Evolutionary conservation across 1,284 basidiomycete genomes (phyloP), one percentile per base, ranked within the genome.

Genomic region (Puccinia sorghi): DNA sequence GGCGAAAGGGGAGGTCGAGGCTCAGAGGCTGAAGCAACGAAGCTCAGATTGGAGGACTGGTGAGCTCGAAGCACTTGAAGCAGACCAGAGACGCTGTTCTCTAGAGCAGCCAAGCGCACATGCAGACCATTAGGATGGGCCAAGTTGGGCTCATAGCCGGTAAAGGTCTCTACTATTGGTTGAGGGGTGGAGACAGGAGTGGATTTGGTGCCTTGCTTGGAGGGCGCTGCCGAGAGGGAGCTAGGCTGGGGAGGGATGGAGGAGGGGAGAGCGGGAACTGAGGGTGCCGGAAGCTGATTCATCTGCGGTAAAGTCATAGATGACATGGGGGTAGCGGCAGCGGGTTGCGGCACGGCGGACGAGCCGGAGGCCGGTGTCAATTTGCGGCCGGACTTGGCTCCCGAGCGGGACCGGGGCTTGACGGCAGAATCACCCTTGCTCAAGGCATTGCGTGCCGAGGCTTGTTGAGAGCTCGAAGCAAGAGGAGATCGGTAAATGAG

Each of bases 401-500:
- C 64, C 9, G 63, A 48, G 54, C 74, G 74, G 27, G 74, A 50
- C 13, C 74, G 74, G 52, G 74, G 52, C 25, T 77, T 77, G 41
- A 32, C 17, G n/a, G n/a, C n/a, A 41, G 76, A 17, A 1, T 61
- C 54, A 3, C 12, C 52, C 41, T 61, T 78, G n/a, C 32, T 64
- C 43, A 37, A 27, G n/a, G 76, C 43, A 52, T 78, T 71, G 27
- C 67, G 66, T 27, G 76, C 76, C 4, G 67, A 78, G 15, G 76
- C 76, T 37, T 78, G 76, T 43, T 70, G 67, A 20, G 76, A 78
- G 67, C 54, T 70, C 11, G 76, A 78, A 27, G 76, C 76, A 25
- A 78, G 57, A 48, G 76, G 76, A 17, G 76, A 78, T 5, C 76
- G 76, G 46, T 78, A 78, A 22, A 78, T 78, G 12, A 78, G 22